phyloP scores from a whole-genome alignment of 2,329 filamentous ascomycete species.

The Fusarium longipes region DNA sequence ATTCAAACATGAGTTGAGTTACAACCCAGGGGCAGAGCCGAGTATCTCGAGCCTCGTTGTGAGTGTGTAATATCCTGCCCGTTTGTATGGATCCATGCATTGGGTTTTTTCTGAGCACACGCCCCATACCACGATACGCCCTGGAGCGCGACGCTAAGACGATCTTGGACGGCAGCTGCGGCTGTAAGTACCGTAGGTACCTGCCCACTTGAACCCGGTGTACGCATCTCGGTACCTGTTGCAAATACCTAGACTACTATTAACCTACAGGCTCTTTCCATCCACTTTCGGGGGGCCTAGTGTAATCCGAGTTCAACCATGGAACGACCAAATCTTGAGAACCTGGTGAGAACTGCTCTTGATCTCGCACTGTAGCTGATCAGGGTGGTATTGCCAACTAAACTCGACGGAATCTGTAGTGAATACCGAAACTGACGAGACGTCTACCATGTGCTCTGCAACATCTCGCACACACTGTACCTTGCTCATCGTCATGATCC shows the following conservation, averaged over 20 bases:
- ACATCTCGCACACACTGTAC: slow-evolving; percentile 23
- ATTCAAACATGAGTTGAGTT: background rate
- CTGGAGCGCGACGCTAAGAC: slow-evolving; percentile 5
- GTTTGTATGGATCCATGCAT: no score
- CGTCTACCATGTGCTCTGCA: slow-evolving; percentile 20
- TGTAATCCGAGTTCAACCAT: background rate
- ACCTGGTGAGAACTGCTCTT: slow-evolving; percentile 28
- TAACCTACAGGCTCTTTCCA: no score
- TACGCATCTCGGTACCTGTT: background rate
- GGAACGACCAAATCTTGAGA: slow-evolving; percentile 5
- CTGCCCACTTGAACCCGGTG: no score
- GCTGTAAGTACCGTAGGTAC: slow-evolving; percentile 47
- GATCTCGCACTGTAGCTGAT: slow-evolving; percentile 16
- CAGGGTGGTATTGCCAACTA: background rate
- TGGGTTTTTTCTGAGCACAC: no score
- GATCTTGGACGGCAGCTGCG: slow-evolving; percentile 34
- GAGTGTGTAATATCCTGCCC: no score
- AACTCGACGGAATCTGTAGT: slow-evolving; percentile 11
- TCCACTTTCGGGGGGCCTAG: background rate
- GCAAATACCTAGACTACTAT: no score
- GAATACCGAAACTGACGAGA: background rate
- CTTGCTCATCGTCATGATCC: slow-evolving; percentile 21
- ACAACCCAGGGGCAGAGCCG: background rate
- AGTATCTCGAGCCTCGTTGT: background rate
- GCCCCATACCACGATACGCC: background rate